A percentile compares a stretch with the other conserved stretches of the same genome.
Evolutionary conservation across 305 asterid species (phyloP).

Genomic region (Solanum hybrid): DNA sequence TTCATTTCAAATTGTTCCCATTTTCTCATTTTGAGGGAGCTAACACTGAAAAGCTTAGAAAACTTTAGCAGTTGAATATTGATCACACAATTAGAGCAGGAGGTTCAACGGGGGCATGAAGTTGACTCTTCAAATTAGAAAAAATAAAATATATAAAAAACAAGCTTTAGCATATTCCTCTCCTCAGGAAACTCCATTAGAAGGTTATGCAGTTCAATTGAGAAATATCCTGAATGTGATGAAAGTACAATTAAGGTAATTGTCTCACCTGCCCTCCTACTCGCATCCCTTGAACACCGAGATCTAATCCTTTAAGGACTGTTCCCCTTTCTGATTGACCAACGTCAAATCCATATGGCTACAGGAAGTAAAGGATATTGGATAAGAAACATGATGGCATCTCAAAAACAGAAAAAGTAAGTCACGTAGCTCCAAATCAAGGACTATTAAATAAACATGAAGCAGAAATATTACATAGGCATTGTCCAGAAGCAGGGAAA

Average conservation of each 20-base stretch:
- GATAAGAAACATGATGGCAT: constrained; percentile 1
- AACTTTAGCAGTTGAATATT: not conserved
- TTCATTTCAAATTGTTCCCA: not conserved
- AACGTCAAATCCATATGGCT: constrained; percentile 97
- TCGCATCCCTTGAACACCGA: constrained; percentile 92
- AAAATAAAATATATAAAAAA: not conserved
- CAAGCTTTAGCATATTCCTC: not conserved
- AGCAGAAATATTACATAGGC: not conserved
- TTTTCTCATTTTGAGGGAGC: not conserved
- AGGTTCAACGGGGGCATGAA: not conserved
- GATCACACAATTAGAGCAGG: not conserved
- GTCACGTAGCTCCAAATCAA: not conserved
- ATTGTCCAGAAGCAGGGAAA: not conserved
- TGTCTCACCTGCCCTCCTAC: constrained; percentile 93
- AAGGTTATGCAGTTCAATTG: not conserved
- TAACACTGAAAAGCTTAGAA: not conserved
- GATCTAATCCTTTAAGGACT: constrained; percentile 87
- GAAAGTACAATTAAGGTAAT: not conserved
- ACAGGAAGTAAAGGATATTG: constrained; percentile 4
- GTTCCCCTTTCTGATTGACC: constrained; percentile 81
- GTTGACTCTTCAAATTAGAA: not conserved
- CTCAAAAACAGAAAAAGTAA: not conserved
- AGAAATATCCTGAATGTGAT: not conserved
- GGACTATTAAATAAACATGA: not conserved
- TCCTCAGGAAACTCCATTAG: not conserved